Conservation (phyloP, 73 alveolate genomes). For the Paramecium sexaurelia region DNA sequence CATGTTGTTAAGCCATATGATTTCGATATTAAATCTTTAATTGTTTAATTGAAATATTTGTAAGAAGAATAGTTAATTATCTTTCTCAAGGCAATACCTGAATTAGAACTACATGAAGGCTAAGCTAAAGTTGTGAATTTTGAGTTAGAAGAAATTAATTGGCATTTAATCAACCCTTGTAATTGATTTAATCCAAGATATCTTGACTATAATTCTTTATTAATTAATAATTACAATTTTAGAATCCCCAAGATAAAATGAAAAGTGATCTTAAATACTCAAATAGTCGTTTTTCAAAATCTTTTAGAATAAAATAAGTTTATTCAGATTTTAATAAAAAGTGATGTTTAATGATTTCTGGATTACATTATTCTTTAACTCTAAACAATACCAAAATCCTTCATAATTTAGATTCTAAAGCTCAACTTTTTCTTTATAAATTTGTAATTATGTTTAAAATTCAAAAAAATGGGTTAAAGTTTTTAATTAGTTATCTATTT, state of each 20-base stretch:
- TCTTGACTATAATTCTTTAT: neutral
- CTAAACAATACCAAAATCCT: neutral
- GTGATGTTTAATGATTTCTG: neutral
- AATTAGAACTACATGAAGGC: neutral
- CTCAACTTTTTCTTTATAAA: neutral
- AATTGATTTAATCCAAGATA: neutral
- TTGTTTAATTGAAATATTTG: neutral
- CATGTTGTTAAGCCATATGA: neutral
- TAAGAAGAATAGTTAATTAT: neutral
- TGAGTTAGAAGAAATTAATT: neutral
- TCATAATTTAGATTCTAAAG: neutral
- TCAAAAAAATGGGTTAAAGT: neutral
- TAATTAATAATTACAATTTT: neutral
- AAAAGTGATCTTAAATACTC: neutral
- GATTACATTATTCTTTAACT: neutral
- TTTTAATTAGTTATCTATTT: neutral
- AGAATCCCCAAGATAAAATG: neutral
- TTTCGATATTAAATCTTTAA: neutral
- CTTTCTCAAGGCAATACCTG: neutral
- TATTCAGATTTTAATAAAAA: neutral
- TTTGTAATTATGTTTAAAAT: neutral
- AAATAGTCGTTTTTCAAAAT: neutral
- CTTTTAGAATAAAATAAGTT: neutral
- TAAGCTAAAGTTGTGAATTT: neutral
- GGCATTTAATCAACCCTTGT: neutral